Evolutionary conservation across 352 stramenopile genomes (phyloP).

Genomic region (Phytophthora meadii): DNA sequence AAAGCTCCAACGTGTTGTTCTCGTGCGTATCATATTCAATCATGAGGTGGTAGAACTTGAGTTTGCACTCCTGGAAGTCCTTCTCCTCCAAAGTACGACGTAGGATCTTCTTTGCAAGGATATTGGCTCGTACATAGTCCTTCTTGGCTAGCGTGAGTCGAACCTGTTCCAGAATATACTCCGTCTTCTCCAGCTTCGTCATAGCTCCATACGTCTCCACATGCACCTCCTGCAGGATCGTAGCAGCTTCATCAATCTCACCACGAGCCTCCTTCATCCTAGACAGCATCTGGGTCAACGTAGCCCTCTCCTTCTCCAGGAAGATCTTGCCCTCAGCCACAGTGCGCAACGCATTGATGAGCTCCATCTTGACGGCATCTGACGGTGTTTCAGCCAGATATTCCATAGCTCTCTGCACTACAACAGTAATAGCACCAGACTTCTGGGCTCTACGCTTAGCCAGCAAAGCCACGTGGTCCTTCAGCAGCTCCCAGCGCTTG

Average conservation of each 20-base stretch:
- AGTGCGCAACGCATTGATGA: constrained; percentile 94
- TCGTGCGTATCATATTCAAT: constrained; percentile 97
- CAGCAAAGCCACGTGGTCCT: constrained; percentile 86
- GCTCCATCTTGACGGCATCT: constrained; percentile 89
- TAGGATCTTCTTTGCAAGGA: constrained; percentile 98
- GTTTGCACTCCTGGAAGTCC: constrained; percentile 96
- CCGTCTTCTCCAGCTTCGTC: constrained; percentile 98
- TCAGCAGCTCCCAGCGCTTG: constrained; percentile 91
- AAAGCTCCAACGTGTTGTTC: constrained; percentile 96
- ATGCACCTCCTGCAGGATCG: constrained; percentile 98
- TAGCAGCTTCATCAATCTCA: constrained; percentile 93
- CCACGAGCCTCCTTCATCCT: constrained; percentile 93
- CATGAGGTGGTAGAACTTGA: constrained; percentile 97
- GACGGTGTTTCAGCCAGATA: constrained; percentile 79
- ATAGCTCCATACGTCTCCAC: constrained; percentile 99
- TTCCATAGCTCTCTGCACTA: constrained; percentile 88
- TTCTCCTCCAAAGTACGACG: constrained; percentile 94
- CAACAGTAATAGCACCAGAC: constrained; percentile 81
- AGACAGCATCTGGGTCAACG: constrained; percentile 92
- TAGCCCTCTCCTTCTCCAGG: constrained; percentile 96
- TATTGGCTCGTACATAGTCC: constrained; percentile 96
- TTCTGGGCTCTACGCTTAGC: constrained; percentile 91
- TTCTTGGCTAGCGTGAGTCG: constrained; percentile 96
- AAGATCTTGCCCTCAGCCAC: constrained; percentile 99
- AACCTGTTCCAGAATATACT: constrained; percentile 99